Conservation (phyloP, 371 early-diverging fungal genomes). For the Circinella umbellata region DNA sequence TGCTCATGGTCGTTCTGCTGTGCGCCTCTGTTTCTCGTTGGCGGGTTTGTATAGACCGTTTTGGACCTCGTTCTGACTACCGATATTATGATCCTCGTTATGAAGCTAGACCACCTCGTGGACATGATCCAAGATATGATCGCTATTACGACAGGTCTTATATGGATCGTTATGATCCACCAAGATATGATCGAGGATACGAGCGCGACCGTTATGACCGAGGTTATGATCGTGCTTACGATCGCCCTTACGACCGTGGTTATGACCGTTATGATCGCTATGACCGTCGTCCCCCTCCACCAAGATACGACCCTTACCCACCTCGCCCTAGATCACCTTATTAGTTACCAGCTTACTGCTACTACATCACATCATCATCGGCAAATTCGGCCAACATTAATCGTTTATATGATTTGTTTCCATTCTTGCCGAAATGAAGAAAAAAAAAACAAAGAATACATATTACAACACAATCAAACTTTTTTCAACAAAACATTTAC, state of each 20-base stretch:
- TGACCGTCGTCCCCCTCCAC: conserved; percentile 59
- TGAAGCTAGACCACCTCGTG: conserved; percentile 36
- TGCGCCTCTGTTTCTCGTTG: conserved; percentile 15
- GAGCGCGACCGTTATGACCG: conserved; percentile 58
- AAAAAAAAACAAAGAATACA: background rate
- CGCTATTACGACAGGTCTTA: conserved; percentile 60
- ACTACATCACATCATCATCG: conserved; percentile 2
- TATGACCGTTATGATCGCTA: conserved; percentile 63
- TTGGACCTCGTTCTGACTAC: conserved; percentile 27
- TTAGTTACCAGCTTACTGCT: conserved; percentile 21
- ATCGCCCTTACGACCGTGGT: conserved; percentile 36
- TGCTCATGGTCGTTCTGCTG: conserved; percentile 26
- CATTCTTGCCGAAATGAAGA: background rate
- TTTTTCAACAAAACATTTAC: too few species aligned
- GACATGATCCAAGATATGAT: conserved; percentile 49
- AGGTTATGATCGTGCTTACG: conserved; percentile 55
- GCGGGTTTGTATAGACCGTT: conserved; percentile 28
- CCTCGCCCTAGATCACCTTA: conserved; percentile 60
- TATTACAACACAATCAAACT: too few species aligned
- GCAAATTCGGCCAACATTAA: conserved; percentile 1
- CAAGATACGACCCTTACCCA: conserved; percentile 60
- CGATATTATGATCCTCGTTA: conserved; percentile 28
- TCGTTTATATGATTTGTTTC: background rate
- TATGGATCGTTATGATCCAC: conserved; percentile 60
- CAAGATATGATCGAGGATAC: conserved; percentile 51